Percentiles rank a stretch among this genome's conserved stretches.
Conservation (phyloP, 805 yeast species). For the Wickerhamiella allomyrinae region DNA sequence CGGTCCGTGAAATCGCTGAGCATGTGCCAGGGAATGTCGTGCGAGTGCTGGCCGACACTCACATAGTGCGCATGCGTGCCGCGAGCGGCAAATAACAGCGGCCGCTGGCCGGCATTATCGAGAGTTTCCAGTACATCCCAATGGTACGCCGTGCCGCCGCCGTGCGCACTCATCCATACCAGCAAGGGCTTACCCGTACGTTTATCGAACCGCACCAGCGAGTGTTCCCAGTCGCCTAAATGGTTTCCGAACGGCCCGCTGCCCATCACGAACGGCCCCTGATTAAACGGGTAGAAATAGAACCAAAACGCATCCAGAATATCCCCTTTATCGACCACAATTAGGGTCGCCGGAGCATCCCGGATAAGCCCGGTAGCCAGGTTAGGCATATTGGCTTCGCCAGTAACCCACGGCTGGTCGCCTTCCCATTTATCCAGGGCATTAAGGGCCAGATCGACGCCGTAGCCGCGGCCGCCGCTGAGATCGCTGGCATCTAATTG, state of each 20-base stretch:
- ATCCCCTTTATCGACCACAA: constrained; percentile 83
- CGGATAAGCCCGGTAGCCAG: constrained; percentile 54
- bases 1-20: constrained; percentile 87
- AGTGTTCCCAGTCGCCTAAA: constrained; percentile 97
- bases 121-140: constrained; percentile 54
- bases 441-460: constrained; percentile 39
- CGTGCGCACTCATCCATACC: constrained; percentile 96
- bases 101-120: constrained; percentile 31
- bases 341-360: constrained; percentile 65
- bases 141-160: constrained; percentile 85
- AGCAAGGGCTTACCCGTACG: constrained; percentile 58
- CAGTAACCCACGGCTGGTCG: constrained; percentile 80
- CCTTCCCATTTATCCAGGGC: constrained; percentile 53
- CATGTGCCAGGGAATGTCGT: constrained; percentile 85
- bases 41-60: constrained; percentile 90
- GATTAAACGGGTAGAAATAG: constrained; percentile 82
- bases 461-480: constrained; percentile 8
- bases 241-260: constrained; percentile 95
- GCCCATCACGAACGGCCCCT: constrained; percentile 97
- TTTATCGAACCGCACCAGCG: constrained; percentile 59
- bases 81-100: constrained; percentile 76
- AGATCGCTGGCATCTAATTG: background rate
- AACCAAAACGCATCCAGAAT: constrained; percentile 96
- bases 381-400: constrained; percentile 50
- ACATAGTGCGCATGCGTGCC: constrained; percentile 98